Evolutionary conservation across 805 yeast genomes (phyloP).

Genomic region (Candida tammaniensis): DNA sequence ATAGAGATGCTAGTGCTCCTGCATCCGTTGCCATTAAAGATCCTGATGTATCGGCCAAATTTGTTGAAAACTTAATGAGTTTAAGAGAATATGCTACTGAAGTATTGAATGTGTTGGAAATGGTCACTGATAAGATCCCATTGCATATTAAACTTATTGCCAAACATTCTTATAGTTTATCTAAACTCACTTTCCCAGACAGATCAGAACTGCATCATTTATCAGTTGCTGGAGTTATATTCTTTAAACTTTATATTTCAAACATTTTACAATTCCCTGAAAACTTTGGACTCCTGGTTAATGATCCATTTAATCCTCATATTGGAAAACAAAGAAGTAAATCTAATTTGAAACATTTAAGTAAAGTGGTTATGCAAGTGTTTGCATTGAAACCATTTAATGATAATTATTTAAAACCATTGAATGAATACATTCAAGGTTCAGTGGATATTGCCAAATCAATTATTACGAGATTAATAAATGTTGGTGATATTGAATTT

Average conservation of each 20-base stretch:
- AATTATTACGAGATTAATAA: conserved; percentile 47
- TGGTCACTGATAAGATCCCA: conserved; percentile 36
- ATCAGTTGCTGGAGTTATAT: conserved; percentile 65
- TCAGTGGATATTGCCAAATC: conserved; percentile 46
- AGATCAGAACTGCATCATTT: conserved; percentile 58
- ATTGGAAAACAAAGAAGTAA: conserved; percentile 19
- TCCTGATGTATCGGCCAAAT: conserved; percentile 64
- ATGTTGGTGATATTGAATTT: conserved; percentile 55
- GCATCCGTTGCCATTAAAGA: conserved; percentile 78
- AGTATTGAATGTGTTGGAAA: conserved; percentile 52
- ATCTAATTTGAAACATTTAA: conserved; percentile 55
- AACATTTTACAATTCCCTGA: conserved; percentile 51
- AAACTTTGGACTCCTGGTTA: conserved; percentile 49
- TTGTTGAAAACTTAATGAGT: conserved; percentile 69
- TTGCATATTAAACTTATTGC: conserved; percentile 35
- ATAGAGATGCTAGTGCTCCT: conserved; percentile 35
- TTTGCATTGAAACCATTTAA: conserved; percentile 68
- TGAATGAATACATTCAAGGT: conserved; percentile 66
- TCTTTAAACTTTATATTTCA: conserved; percentile 51
- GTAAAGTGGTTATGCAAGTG: conserved; percentile 61
- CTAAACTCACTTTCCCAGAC: conserved; percentile 53
- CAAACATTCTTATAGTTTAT: conserved; percentile 30
- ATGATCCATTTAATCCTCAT: conserved; percentile 24
- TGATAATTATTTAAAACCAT: conserved; percentile 72
- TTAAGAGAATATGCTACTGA: conserved; percentile 70